These are phyloP conservation scores for Pseudocercospora cruenta DNA, from an alignment of 2,329 filamentous ascomycete species.

Conservation along the genomic window DNA sequence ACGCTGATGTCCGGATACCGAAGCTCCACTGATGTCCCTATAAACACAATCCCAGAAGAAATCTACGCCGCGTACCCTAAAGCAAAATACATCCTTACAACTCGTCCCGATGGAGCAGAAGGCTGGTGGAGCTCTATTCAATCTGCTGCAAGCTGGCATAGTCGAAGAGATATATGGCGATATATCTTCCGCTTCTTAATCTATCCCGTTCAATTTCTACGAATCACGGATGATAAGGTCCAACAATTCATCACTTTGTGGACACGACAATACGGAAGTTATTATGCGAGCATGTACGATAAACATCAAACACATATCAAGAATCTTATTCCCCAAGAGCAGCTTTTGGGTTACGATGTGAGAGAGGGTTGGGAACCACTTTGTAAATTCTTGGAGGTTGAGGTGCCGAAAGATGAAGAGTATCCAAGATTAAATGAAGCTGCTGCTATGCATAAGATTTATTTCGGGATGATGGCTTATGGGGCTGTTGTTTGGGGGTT, in stretches of 20 bases:
- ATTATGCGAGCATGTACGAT: not conserved
- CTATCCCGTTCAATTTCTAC: constrained; percentile 4
- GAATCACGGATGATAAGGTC: constrained; percentile 11
- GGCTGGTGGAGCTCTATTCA: constrained; percentile 7
- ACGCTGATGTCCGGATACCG: constrained; percentile 4
- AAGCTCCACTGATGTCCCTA: constrained; percentile 2
- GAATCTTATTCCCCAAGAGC: constrained; percentile 23
- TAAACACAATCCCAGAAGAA: constrained; percentile 3
- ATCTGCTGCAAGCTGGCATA: constrained; percentile 5
- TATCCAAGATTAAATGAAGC: constrained; percentile 27
- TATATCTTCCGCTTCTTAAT: constrained; percentile 14
- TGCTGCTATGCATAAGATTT: not conserved
- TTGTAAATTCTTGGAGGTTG: constrained; percentile 34
- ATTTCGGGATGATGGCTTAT: constrained; percentile 4
- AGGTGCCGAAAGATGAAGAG: constrained; percentile 23
- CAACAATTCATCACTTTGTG: not conserved
- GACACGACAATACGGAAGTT: not conserved
- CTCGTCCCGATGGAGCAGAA: constrained; percentile 1
- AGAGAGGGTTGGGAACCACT: constrained; percentile 36
- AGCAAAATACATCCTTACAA: constrained; percentile 9
- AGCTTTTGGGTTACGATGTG: constrained; percentile 33
- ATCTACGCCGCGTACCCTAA: constrained; percentile 11
- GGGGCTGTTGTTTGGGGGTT: not conserved
- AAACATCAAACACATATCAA: not conserved
- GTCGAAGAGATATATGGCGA: not conserved